phyloP scores from a whole-genome alignment of 1,284 basidiomycete genomes.

The Cerrena zonata region DNA sequence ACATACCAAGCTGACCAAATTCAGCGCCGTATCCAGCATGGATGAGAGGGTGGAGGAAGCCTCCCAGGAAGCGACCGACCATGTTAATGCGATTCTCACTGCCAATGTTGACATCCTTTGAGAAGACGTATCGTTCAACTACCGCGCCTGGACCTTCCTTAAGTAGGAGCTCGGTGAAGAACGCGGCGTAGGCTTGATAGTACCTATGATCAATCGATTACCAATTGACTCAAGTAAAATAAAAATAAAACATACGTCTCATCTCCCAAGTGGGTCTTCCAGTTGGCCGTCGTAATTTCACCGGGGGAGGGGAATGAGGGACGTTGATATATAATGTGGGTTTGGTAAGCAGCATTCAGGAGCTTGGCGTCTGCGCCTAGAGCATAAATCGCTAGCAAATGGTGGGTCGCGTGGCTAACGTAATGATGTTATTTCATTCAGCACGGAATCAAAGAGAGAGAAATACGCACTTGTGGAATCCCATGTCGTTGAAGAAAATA shows the following conservation, averaged over 20 bases:
- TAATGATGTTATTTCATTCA: background rate
- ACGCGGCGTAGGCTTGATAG: slow-evolving; percentile 52
- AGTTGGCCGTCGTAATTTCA: slow-evolving; percentile 39
- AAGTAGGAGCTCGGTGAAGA: slow-evolving; percentile 45
- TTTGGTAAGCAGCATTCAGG: slow-evolving; percentile 39
- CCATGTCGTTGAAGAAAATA: slow-evolving; percentile 50
- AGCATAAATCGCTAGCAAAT: slow-evolving; percentile 45
- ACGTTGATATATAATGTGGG: slow-evolving; percentile 35
- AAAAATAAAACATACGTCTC: slow-evolving; percentile 29
- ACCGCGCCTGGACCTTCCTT: slow-evolving; percentile 31
- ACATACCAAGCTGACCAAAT: slow-evolving; percentile 55
- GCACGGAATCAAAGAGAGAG: background rate
- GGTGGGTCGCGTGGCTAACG: slow-evolving; percentile 45
- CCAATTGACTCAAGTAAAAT: background rate
- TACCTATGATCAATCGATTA: slow-evolving; percentile 33
- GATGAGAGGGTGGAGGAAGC: slow-evolving; percentile 60
- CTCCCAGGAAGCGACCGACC: slow-evolving; percentile 54
- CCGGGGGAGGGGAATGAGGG: slow-evolving; percentile 38
- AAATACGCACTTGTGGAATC: slow-evolving; percentile 45
- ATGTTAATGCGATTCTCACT: slow-evolving; percentile 34
- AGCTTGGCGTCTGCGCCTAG: slow-evolving; percentile 39
- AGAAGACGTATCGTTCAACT: slow-evolving; percentile 57
- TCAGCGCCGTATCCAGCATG: slow-evolving; percentile 61
- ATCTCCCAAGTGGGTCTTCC: slow-evolving; percentile 44
- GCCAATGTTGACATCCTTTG: slow-evolving; percentile 42